Percentiles rank a stretch among this genome's conserved stretches.
phyloP scores from a whole-genome alignment of 495 filamentous ascomycete genomes.

The Aspergillus panamensis region DNA sequence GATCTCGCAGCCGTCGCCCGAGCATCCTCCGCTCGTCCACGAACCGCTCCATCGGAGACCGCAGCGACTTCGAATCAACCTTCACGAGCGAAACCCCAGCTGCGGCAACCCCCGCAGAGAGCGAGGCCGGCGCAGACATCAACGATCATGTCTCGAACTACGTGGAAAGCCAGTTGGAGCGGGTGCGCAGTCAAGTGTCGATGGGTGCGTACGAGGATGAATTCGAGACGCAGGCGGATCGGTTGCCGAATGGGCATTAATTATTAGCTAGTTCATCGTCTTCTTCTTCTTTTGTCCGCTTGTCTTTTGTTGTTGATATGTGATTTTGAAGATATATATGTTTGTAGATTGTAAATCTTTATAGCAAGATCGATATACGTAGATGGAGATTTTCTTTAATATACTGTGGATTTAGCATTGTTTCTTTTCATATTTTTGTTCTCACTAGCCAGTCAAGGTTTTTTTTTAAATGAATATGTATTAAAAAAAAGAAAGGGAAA shows the following conservation, averaged over 20 bases:
- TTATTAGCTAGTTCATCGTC: not conserved
- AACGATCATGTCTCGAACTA: conserved; percentile 68
- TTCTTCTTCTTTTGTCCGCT: not conserved
- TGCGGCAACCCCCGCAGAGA: conserved; percentile 26
- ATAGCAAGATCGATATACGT: no score
- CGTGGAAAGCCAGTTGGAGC: conserved; percentile 65
- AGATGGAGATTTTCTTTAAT: not conserved
- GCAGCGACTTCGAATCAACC: conserved; percentile 72
- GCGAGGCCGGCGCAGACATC: conserved; percentile 45
- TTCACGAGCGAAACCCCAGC: conserved; percentile 26
- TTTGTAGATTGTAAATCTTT: not conserved
- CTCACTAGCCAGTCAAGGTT: not conserved
- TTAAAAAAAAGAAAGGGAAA: no score
- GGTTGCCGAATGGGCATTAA: conserved; percentile 29
- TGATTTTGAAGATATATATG: not conserved
- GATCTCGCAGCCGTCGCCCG: conserved; percentile 41
- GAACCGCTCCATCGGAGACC: conserved; percentile 74
- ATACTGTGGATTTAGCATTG: not conserved
- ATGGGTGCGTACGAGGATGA: conserved; percentile 57
- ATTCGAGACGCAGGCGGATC: conserved; percentile 50
- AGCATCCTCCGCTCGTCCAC: conserved; percentile 78
- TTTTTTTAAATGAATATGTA: no score
- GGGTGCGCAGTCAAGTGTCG: conserved; percentile 53
- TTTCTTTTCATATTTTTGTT: not conserved
- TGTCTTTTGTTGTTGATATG: not conserved